Conservation (phyloP, 2,329 filamentous ascomycete species). For the Cladosporium velox region DNA sequence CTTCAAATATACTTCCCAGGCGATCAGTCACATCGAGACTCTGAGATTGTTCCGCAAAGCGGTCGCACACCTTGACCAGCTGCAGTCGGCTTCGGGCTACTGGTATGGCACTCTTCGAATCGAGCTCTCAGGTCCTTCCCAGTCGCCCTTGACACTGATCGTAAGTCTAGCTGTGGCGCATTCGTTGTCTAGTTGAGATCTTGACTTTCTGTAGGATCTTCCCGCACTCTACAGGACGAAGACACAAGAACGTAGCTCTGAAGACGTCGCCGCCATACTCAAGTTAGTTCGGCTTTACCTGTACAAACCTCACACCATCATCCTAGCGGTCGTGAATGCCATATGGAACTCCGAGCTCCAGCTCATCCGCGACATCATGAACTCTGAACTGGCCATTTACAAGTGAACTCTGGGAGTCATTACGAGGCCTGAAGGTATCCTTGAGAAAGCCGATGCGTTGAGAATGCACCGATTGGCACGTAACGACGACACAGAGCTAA, state of each 20-base stretch:
- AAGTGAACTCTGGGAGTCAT: background rate
- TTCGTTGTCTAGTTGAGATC: no score
- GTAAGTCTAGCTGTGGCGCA: background rate
- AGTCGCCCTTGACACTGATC: constrained; percentile 2
- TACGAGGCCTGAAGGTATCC: background rate
- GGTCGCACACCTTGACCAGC: background rate
- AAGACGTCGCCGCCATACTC: no score
- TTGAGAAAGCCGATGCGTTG: background rate
- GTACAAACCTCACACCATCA: background rate
- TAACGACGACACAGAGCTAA: background rate
- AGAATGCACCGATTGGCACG: background rate
- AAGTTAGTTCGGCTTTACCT: background rate
- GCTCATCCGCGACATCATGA: background rate
- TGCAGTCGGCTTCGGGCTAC: background rate
- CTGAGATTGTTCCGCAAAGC: background rate
- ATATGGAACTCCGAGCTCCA: background rate
- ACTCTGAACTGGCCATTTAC: no score
- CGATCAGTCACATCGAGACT: background rate
- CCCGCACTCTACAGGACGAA: background rate
- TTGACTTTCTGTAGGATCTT: background rate
- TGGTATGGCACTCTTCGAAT: background rate
- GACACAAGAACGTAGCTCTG: background rate
- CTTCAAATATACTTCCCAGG: background rate
- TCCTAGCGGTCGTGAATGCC: background rate
- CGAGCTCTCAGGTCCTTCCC: background rate